Conservation (phyloP, 352 stramenopile species). For the Phytophthora lateralis region DNA sequence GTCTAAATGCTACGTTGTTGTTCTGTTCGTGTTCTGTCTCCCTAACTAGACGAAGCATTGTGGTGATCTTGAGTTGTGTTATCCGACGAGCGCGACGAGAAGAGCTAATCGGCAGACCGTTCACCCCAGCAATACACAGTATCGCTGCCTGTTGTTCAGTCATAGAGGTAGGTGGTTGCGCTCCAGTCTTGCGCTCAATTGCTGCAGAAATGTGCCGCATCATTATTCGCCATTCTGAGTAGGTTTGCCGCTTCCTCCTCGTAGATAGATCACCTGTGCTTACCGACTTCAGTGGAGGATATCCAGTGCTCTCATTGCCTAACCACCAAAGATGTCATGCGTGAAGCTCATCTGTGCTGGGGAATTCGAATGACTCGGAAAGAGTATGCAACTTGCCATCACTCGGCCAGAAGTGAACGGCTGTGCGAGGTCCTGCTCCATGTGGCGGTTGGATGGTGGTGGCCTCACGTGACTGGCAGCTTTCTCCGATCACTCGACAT, state of each 20-base stretch:
- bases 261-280: slow-evolving; percentile 9
- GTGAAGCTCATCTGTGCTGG: slow-evolving; percentile 4
- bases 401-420: slow-evolving; percentile 3
- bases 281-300: slow-evolving; percentile 6
- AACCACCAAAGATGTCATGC: slow-evolving; percentile 14
- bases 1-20: slow-evolving; percentile 4
- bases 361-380: slow-evolving; percentile 3
- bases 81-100: not conserved
- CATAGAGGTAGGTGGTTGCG: slow-evolving; percentile 4
- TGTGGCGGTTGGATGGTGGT: not conserved
- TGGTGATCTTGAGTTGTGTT: slow-evolving; percentile 15
- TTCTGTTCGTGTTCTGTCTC: not conserved
- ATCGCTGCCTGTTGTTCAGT: slow-evolving; percentile 7
- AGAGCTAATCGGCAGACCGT: not conserved
- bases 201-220: slow-evolving; percentile 9
- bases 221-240: slow-evolving; percentile 21
- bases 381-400: slow-evolving; percentile 8
- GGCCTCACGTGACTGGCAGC: not conserved
- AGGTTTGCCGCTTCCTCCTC: slow-evolving; percentile 15
- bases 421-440: not conserved
- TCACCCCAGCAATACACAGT: slow-evolving; percentile 6
- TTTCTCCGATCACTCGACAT: not conserved
- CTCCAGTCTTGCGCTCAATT: not conserved
- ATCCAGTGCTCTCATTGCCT: slow-evolving; percentile 1
- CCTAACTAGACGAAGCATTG: slow-evolving; percentile 17